Evolutionary conservation across 768 basidiomycete species (phyloP), one percentile per base, ranked within the genome.

Genomic region (Tricholoma saponaceum): DNA sequence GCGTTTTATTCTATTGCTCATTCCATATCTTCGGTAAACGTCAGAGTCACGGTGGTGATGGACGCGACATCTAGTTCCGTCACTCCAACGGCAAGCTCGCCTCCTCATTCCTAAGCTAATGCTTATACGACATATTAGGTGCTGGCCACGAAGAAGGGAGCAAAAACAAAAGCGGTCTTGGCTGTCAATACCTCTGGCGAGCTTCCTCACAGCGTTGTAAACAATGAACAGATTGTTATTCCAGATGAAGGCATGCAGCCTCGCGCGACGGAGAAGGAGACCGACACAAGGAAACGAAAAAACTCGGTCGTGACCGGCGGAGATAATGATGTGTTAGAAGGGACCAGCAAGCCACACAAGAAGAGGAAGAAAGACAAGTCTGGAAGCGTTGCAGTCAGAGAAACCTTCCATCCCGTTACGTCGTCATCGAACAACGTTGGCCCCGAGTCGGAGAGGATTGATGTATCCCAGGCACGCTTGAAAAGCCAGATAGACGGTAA

Each of bases 1-100:
- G 89, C 89, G 1, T 89, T 92, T 69, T 70, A 73, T 56, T 72
- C 79, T 13, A 69, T 81, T 35, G 74, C 83, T 20, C 71, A 70
- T 52, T 64, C 74, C 8, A 62, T 66, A 3, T 67, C 67, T 14
- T 55, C 69, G 20, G 68, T 73, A 2, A 66, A 75, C 52, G 74
- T 81, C 25, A 68, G 76, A 55, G 73, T 84, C 2, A 68, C 65
- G 7, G 67, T 79, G 18, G 66, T 63, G 4, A 67, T 39, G 30
- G n/a, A 55, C 20, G 16, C 35, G 49, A 30, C 52, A 20, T 16
- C 41, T 23, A 16, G 41, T 35, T 26, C 14, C 2, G 6, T n/a
- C 10, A 20, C 26, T 28, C 35, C 33, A 10, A 18, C 3, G 47
- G 47, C 30, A 30, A 7, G 16, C 8, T n/a, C 8, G n/a, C 30